Evolutionary conservation across 139 green algal genomes (phyloP), one percentile per base, ranked within the genome.

Genomic region (Volvox africanus): DNA sequence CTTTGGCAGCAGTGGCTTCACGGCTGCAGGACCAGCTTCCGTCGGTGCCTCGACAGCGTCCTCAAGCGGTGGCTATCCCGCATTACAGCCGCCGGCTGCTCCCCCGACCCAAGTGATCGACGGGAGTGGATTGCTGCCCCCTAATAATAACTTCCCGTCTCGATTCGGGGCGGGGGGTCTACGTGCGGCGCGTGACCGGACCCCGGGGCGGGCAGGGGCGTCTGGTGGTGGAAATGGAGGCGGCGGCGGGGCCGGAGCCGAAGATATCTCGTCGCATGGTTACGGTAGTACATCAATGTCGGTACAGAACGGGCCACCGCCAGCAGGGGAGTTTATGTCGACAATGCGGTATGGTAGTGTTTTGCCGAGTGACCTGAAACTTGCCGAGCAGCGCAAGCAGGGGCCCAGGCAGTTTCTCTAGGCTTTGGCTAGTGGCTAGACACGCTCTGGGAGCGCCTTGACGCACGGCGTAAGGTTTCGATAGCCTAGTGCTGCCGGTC

Each of bases 381-480:
- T 92, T 21, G 89, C 89, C 18, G 77, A 92, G 89, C 89, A 92
- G 69, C 82, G 82, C 22, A 83, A 76, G 33, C 35, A 84, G 26
- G 89, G 89, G 22, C 87, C 87, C 37, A 86, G 65, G 76, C 87
- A 91, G 76, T 90, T 84, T 24, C 73, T 90, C 1, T 90, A 86
- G n/a, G 21, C 18, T 55, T 55, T 55, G 9, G 44, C 9, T 55
- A 55, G 5, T 14, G 44, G 44, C 44, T 55, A 5, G 44, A 55
- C 44, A 55, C 44, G 44, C 9, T 55, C 44, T 9, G 44, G 9
- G 44, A 55, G 44, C 44, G 44, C 44, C 44, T 55, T 55, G 44
- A 9, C 44, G 44, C 44, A 55, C 44, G 44, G 44, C 44, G 44
- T 55, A 55, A 14, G 44, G 44, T 55, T 55, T 55, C 44, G 44